Evolutionary conservation across 2,329 filamentous ascomycete genomes (phyloP), one percentile per base, ranked within the genome.

Genomic region (Diaporthe velutina): DNA sequence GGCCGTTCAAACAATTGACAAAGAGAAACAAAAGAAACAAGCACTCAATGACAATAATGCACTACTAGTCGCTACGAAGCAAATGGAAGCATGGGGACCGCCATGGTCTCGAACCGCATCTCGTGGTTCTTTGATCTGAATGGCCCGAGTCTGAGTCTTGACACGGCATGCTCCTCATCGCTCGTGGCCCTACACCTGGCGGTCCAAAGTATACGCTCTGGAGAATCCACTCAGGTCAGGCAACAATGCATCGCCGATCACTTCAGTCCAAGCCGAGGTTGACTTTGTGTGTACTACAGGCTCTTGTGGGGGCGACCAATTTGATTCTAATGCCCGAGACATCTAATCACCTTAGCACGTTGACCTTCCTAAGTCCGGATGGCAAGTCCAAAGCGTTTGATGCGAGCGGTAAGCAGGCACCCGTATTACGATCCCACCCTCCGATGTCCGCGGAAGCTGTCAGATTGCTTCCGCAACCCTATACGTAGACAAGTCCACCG

Each of bases 91-190:
- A 82, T 77, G 1, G 79, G 79, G 1, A 77, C 80, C 33, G 80
- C 81, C 9, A 83, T 86, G 67, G 71, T 84, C 28, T 81, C 84
- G 0, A 86, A 86, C 74, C 81, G 85, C 8, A 76, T 87, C 1
- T 86, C 83, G 0, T 85, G 85, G 74, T 83, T 82, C 68, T 86
- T 84, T 60, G 82, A 87, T 74, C 78, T 87, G 45, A 78, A 79
- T n/a, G 85, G 86, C 0, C 82, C 85, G 0, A 84, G 83, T 58
- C 75, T 88, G 64, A 84, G 84, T 0, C 76, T 87, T 0, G 85
- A 88, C 73, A 88, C 87, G 1, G 87, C 83, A 1, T 88, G 87
- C 76, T 87, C 85, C 0, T 82, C 83, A 8, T 83, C 81, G 35
- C 77, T 88, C 3, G 80, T 84, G 0, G 85, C 84, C 0, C 76